Evolutionary conservation across 2,329 filamentous ascomycete genomes (phyloP).

Genomic region (Aureobasidium sp.): DNA sequence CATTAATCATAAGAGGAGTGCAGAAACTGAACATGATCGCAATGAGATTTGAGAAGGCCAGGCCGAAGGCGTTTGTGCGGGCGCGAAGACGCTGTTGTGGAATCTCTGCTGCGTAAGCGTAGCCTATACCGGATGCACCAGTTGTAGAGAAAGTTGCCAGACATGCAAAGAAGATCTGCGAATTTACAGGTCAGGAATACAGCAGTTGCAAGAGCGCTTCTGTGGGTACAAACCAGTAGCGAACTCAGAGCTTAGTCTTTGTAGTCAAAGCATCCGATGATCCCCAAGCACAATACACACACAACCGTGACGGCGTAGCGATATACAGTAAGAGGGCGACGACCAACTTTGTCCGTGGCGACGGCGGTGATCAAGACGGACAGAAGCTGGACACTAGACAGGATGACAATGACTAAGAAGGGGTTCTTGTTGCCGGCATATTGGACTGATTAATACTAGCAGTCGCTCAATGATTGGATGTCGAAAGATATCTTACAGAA

Average conservation of each 20-base stretch:
- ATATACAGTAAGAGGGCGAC: constrained; percentile 31
- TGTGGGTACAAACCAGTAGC: constrained; percentile 27
- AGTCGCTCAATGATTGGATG: no score
- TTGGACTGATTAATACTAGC: constrained; percentile 21
- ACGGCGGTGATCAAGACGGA: constrained; percentile 35
- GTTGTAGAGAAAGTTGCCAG: constrained; percentile 37
- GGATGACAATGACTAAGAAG: constrained; percentile 37
- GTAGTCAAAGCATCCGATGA: constrained; percentile 37
- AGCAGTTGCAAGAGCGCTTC: not conserved
- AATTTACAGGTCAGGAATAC: not conserved
- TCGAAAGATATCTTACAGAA: constrained; percentile 23
- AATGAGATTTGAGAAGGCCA: constrained; percentile 35
- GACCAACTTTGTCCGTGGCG: constrained; percentile 26
- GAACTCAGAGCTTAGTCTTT: constrained; percentile 29
- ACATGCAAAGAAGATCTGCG: constrained; percentile 33
- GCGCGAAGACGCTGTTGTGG: constrained; percentile 36
- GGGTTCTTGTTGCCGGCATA: constrained; percentile 36
- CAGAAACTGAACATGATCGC: constrained; percentile 41
- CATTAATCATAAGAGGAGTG: constrained; percentile 41
- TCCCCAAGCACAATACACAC: constrained; percentile 31
- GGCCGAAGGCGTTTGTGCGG: constrained; percentile 33
- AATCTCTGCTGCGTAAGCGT: constrained; percentile 38
- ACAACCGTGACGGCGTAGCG: constrained; percentile 33
- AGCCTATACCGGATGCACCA: constrained; percentile 37
- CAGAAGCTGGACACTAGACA: constrained; percentile 36